phyloP scores from a whole-genome alignment of 345 rosid genomes.

The Eucalyptus cladocalyx region DNA sequence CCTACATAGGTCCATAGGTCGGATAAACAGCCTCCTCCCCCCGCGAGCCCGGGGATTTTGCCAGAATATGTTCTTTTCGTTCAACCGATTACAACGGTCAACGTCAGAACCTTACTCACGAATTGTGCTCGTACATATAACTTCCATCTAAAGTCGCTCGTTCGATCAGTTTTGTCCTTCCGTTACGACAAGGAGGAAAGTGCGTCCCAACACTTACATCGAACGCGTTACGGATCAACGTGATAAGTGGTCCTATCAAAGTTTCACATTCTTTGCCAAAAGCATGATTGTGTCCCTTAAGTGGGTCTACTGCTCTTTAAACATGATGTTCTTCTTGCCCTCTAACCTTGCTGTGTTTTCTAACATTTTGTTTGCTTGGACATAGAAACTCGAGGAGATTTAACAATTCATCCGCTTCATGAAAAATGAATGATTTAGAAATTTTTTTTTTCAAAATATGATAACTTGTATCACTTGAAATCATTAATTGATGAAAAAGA shows the following conservation, averaged over 20 bases:
- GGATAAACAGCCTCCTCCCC: neutral
- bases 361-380: neutral
- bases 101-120: neutral
- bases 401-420: neutral
- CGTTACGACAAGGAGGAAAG: neutral
- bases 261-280: neutral
- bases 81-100: neutral
- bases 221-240: neutral
- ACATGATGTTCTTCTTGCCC: neutral
- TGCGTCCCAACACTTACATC: neutral
- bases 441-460: neutral
- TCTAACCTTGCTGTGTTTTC: neutral
- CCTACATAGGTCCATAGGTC: neutral
- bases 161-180: neutral
- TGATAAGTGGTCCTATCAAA: neutral
- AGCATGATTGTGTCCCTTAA: neutral
- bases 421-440: neutral
- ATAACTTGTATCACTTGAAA: neutral
- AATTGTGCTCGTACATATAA: neutral
- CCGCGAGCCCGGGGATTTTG: neutral
- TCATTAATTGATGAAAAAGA: neutral
- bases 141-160: neutral
- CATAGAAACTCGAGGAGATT: neutral
- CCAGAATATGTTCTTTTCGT: neutral
- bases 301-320: neutral